Percentiles rank a stretch among this genome's conserved stretches.
These are phyloP conservation scores for Quercus ilex DNA, from an alignment of 306 rosid genomes.

Conservation along the genomic window DNA sequence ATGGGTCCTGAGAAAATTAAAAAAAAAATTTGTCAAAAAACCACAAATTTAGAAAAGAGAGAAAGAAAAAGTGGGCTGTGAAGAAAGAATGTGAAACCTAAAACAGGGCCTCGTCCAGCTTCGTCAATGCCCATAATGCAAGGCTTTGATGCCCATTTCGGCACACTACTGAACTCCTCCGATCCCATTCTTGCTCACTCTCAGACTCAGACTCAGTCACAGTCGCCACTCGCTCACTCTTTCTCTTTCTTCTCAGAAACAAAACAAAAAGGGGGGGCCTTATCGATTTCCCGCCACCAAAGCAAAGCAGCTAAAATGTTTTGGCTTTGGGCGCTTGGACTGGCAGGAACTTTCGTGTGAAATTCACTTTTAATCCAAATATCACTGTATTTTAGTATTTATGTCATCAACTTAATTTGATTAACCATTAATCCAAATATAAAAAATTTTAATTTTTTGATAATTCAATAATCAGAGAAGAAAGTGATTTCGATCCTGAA, in stretches of 20 bases:
- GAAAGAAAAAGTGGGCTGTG: neutral
- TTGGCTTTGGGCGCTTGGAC: too few relatives aligned
- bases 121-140: constrained; percentile 93
- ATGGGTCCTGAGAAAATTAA: constrained; percentile 57
- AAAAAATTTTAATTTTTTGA: too few relatives aligned
- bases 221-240: neutral
- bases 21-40: neutral
- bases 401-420: too few relatives aligned
- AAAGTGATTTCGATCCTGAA: too few relatives aligned
- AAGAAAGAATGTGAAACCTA: constrained; percentile 35
- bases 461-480: too few relatives aligned
- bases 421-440: too few relatives aligned
- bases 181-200: constrained; percentile 37
- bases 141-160: constrained; percentile 67
- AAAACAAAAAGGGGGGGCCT: neutral
- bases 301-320: neutral
- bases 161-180: constrained; percentile 19
- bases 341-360: too few relatives aligned
- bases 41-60: neutral
- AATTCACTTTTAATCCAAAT: too few relatives aligned
- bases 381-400: too few relatives aligned
- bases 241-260: neutral
- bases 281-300: constrained; percentile 32
- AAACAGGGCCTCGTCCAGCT: constrained; percentile 97
- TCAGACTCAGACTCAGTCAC: too few relatives aligned